These are phyloP conservation scores for Anthoceros angustus DNA, from an alignment of 225 moss, liverwort and hornwort genomes.

Conservation along the genomic window DNA sequence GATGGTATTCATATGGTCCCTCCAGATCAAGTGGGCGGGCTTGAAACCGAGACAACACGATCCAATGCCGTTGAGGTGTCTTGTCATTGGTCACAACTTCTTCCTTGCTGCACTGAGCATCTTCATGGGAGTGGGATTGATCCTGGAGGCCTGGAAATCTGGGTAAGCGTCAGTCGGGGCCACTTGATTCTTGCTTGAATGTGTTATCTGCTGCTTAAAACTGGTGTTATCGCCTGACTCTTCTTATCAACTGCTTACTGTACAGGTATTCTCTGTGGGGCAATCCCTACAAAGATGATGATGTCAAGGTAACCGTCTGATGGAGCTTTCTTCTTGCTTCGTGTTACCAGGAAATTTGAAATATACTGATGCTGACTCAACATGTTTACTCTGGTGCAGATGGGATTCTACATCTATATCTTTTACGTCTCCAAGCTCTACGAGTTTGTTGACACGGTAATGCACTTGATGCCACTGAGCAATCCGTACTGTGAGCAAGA, in stretches of 20 bases:
- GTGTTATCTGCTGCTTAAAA: not conserved
- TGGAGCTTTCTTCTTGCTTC: not conserved
- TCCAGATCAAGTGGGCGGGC: conserved; percentile 38
- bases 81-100: conserved; percentile 51
- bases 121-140: conserved; percentile 50
- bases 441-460: conserved; percentile 92
- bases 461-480: not conserved
- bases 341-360: not conserved
- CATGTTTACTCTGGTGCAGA: conserved; percentile 20
- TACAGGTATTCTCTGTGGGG: conserved; percentile 70
- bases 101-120: conserved; percentile 62
- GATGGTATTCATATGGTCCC: conserved; percentile 57
- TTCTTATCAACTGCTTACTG: not conserved
- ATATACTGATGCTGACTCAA: not conserved
- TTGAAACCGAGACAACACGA: conserved; percentile 39
- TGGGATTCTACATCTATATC: conserved; percentile 53
- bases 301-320: conserved; percentile 25
- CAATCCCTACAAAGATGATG: conserved; percentile 40
- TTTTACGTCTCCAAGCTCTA: conserved; percentile 82
- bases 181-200: not conserved
- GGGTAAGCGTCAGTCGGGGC: conserved; percentile 17
- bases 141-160: conserved; percentile 39
- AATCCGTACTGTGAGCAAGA: not conserved
- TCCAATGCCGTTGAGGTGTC: conserved; percentile 42
- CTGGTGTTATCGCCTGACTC: not conserved